Percentiles rank a stretch among this genome's conserved stretches.
These are phyloP conservation scores for Trichoderma sp. DNA, from an alignment of 2,329 filamentous ascomycete genomes.

Conservation along the genomic window DNA sequence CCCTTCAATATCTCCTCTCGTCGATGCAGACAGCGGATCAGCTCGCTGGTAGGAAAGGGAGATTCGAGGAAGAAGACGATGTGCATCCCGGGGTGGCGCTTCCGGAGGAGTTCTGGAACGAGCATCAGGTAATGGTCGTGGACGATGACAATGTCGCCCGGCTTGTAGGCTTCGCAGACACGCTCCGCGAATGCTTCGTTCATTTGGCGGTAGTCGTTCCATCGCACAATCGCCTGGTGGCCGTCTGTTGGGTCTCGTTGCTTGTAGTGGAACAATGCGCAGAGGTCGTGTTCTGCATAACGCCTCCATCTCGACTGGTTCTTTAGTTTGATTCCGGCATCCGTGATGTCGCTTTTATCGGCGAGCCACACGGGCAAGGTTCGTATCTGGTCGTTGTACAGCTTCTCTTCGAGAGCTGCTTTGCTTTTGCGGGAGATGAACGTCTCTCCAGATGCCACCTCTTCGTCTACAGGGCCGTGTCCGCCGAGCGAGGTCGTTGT, in stretches of 20 bases:
- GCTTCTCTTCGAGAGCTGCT: slow-evolving; percentile 69
- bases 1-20: slow-evolving; percentile 88
- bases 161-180: slow-evolving; percentile 84
- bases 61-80: slow-evolving; percentile 92
- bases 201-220: slow-evolving; percentile 91
- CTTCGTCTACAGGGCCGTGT: background rate
- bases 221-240: slow-evolving; percentile 67
- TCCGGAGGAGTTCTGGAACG: slow-evolving; percentile 81
- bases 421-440: slow-evolving; percentile 65
- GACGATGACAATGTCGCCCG: slow-evolving; percentile 86
- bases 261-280: slow-evolving; percentile 93
- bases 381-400: slow-evolving; percentile 71
- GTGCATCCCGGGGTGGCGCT: slow-evolving; percentile 82
- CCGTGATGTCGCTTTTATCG: slow-evolving; percentile 67
- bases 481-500: slow-evolving; percentile 13
- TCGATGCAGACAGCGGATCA: slow-evolving; percentile 81
- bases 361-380: slow-evolving; percentile 87
- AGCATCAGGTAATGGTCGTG: slow-evolving; percentile 94
- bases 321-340: slow-evolving; percentile 62
- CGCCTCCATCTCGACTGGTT: slow-evolving; percentile 84
- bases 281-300: slow-evolving; percentile 88
- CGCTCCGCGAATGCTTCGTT: slow-evolving; percentile 89
- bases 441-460: slow-evolving; percentile 18
- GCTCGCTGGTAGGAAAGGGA: slow-evolving; percentile 93
- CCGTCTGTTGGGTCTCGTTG: slow-evolving; percentile 83